phyloP scores from a whole-genome alignment of 2,329 filamentous ascomycete genomes.

The Penicillium sp. region DNA sequence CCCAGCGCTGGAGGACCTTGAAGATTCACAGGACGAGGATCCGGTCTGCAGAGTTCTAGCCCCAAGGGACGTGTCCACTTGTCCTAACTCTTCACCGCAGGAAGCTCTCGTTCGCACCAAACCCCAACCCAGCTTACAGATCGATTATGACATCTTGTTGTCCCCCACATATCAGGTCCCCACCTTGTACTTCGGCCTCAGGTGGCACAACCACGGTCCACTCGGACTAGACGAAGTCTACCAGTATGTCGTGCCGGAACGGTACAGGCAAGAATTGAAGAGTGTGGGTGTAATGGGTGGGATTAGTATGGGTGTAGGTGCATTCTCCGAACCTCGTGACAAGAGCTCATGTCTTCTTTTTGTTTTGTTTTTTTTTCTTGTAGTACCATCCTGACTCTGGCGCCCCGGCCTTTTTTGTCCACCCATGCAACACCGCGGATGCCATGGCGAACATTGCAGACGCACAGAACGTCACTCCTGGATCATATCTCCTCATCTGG shows the following conservation, averaged over 20 bases:
- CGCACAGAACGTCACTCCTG: constrained; percentile 39
- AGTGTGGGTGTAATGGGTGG: constrained; percentile 66
- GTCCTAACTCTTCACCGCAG: constrained; percentile 25
- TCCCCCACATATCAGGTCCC: constrained; percentile 74
- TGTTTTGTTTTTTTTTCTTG: constrained; percentile 18
- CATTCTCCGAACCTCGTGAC: constrained; percentile 24
- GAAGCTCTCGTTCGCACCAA: constrained; percentile 44
- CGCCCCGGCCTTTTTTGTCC: constrained; percentile 80
- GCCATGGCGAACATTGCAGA: constrained; percentile 67
- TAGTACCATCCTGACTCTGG: constrained; percentile 82
- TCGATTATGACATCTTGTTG: constrained; percentile 72
- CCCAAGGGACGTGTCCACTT: constrained; percentile 9
- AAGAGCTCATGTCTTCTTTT: constrained; percentile 38
- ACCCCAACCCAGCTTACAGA: constrained; percentile 45
- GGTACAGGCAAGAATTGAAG: constrained; percentile 63
- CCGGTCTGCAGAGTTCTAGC: constrained; percentile 11
- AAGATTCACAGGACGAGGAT: constrained; percentile 7
- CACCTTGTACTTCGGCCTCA: constrained; percentile 72
- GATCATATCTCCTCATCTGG: constrained; percentile 83
- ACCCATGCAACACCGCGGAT: constrained; percentile 85
- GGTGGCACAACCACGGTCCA: constrained; percentile 57
- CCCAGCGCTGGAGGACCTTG: neutral
- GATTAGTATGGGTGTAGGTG: constrained; percentile 73
- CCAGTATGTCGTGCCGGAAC: constrained; percentile 65
- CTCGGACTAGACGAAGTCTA: constrained; percentile 69